Conservation (phyloP, 2,329 filamentous ascomycete species). For the Aspergillus proliferans region DNA sequence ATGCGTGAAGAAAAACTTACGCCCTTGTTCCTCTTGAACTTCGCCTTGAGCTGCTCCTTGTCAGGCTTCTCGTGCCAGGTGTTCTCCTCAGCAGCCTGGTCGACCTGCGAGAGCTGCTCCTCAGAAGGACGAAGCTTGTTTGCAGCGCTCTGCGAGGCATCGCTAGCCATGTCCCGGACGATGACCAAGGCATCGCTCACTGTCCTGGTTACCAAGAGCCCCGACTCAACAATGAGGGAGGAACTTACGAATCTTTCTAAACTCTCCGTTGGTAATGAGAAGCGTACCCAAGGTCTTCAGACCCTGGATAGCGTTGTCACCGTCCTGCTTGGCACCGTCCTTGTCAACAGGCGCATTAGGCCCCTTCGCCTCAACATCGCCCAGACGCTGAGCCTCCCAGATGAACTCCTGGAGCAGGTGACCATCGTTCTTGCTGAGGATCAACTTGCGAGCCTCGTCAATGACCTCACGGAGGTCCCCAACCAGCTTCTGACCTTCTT, state of each 20-base stretch:
- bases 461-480: conserved; percentile 73
- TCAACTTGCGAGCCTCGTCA: conserved; percentile 72
- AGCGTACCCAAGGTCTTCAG: conserved; percentile 82
- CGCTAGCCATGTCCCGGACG: conserved; percentile 82
- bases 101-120: conserved; percentile 69
- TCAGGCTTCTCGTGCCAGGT: conserved; percentile 82
- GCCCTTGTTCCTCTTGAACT: conserved; percentile 52
- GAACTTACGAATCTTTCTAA: conserved; percentile 74
- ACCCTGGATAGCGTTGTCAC: conserved; percentile 74
- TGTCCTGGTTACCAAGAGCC: conserved; percentile 28
- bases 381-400: conserved; percentile 79
- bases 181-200: conserved; percentile 75
- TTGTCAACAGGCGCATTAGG: conserved; percentile 67
- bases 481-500: conserved; percentile 74
- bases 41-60: conserved; percentile 60
- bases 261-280: conserved; percentile 92
- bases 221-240: conserved; percentile 5
- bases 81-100: conserved; percentile 80
- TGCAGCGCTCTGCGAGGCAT: conserved; percentile 76
- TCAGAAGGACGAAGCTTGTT: conserved; percentile 68
- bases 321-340: conserved; percentile 73
- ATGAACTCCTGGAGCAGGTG: conserved; percentile 95
- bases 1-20: neutral
- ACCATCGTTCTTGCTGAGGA: conserved; percentile 91
- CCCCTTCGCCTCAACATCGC: conserved; percentile 53